Evolutionary conservation across 2,329 filamentous ascomycete genomes (phyloP).

Genomic region (Cadophora luteo-olivacea): DNA sequence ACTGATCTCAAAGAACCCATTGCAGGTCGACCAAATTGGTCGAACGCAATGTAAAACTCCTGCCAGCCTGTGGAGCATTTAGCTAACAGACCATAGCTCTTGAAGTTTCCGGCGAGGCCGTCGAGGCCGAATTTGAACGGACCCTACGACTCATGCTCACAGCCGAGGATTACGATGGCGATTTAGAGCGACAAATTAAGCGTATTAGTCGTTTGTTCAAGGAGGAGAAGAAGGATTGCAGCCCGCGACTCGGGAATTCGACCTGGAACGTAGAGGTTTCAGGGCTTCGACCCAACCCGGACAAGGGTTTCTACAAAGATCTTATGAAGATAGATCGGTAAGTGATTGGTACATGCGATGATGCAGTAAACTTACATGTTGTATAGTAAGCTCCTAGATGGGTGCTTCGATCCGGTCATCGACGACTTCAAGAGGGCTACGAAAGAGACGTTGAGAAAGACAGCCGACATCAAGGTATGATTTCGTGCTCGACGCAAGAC

Average conservation of each 20-base stretch:
- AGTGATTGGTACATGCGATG: background rate
- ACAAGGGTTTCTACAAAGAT: slow-evolving; percentile 21
- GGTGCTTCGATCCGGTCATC: slow-evolving; percentile 23
- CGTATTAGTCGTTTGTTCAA: slow-evolving; percentile 25
- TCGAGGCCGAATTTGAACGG: slow-evolving; percentile 26
- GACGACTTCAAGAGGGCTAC: slow-evolving; percentile 12
- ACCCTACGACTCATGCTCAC: slow-evolving; percentile 13
- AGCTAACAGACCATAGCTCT: background rate
- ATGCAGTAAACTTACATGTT: background rate
- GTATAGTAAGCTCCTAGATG: slow-evolving; percentile 18
- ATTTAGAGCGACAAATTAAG: slow-evolving; percentile 16
- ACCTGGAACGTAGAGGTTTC: slow-evolving; percentile 14
- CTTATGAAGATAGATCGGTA: slow-evolving; percentile 22
- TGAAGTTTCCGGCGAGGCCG: slow-evolving; percentile 21
- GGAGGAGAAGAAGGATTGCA: slow-evolving; percentile 30
- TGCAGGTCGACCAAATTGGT: slow-evolving; percentile 22
- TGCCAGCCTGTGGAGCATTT: too few species aligned
- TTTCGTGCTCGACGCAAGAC: too few species aligned
- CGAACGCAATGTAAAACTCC: background rate
- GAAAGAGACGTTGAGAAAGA: background rate
- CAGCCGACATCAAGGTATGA: background rate
- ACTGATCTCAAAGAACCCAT: slow-evolving; percentile 24
- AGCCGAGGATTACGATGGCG: slow-evolving; percentile 10
- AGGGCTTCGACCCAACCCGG: slow-evolving; percentile 12
- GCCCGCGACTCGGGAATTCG: slow-evolving; percentile 8